These are phyloP conservation scores for Meyerozyma guilliermondii DNA, from an alignment of 1,139 yeast genomes.

Conservation along the genomic window DNA sequence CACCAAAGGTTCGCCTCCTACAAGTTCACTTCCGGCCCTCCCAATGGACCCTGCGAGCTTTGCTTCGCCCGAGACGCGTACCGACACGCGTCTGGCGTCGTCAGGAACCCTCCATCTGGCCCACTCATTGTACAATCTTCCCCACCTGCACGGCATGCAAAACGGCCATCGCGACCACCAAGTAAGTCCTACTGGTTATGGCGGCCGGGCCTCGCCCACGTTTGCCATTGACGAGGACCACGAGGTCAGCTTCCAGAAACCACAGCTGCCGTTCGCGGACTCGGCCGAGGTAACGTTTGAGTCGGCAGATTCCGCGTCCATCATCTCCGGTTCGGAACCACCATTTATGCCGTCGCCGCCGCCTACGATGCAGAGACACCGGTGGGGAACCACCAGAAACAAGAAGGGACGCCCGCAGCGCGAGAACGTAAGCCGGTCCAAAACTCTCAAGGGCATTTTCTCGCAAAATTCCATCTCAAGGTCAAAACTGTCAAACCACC, in stretches of 20 bases:
- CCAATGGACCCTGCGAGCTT: not conserved
- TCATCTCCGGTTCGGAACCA: conserved; percentile 5
- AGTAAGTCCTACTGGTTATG: too few relatives aligned
- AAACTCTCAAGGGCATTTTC: conserved; percentile 37
- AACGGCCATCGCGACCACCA: conserved; percentile 1
- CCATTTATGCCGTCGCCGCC: too few relatives aligned
- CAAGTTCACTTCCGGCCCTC: not conserved
- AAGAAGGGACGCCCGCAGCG: conserved; percentile 62
- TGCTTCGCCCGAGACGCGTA: not conserved
- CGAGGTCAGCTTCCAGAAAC: not conserved
- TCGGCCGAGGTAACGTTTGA: not conserved
- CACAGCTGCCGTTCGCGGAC: conserved; percentile 2
- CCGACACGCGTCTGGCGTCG: not conserved
- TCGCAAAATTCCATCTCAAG: conserved; percentile 9
- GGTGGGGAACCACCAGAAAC: conserved; percentile 90
- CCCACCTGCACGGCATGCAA: too few relatives aligned
- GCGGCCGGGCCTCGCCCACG: not conserved
- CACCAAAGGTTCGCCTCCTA: conserved; percentile 1
- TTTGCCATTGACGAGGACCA: not conserved
- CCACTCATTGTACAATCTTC: too few relatives aligned
- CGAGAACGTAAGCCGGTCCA: conserved; percentile 41
- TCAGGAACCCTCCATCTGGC: too few relatives aligned
- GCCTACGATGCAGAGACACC: conserved; percentile 58
- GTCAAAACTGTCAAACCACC: conserved; percentile 5
- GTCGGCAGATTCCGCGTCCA: conserved; percentile 6